A percentile compares a stretch with the other conserved stretches of the same genome.
These are phyloP conservation scores for Podospora appendiculata DNA, from an alignment of 495 filamentous ascomycete genomes.

Conservation along the genomic window DNA sequence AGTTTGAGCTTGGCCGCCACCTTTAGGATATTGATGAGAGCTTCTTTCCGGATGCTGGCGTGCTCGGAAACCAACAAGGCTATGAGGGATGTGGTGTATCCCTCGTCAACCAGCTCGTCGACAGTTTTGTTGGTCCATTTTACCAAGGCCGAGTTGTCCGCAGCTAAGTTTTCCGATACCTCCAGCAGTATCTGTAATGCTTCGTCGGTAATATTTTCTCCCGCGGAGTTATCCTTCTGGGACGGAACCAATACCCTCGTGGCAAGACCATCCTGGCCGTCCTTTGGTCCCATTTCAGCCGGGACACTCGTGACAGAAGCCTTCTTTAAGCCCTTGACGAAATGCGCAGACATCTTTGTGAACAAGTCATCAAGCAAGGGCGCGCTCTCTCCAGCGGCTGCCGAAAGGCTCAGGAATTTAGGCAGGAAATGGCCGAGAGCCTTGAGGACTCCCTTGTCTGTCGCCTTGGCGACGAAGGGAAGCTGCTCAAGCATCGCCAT, in stretches of 20 bases:
- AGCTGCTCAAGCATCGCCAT: conserved; percentile 69
- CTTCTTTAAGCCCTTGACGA: conserved; percentile 1
- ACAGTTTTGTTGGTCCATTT: conserved; percentile 69
- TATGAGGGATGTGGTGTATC: conserved; percentile 56
- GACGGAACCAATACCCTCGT: too few species aligned
- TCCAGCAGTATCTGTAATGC: conserved; percentile 25
- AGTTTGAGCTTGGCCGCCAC: conserved; percentile 58
- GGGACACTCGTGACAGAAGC: too few species aligned
- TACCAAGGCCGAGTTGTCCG: conserved; percentile 51
- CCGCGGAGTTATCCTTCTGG: too few species aligned
- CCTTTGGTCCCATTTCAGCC: too few species aligned
- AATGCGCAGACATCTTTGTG: conserved; percentile 18
- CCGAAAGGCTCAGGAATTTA: conserved; percentile 32
- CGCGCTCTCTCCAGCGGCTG: conserved; percentile 29
- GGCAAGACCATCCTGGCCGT: too few species aligned
- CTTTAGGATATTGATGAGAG: conserved; percentile 56
- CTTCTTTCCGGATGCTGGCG: conserved; percentile 66
- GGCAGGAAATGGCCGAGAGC: conserved; percentile 51
- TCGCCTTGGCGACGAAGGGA: conserved; percentile 53
- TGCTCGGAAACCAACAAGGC: conserved; percentile 68
- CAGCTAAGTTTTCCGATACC: conserved; percentile 26
- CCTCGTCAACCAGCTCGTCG: conserved; percentile 66
- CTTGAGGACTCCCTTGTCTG: conserved; percentile 26
- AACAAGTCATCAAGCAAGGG: conserved; percentile 28
- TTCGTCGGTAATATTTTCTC: conserved; percentile 5